Percentiles rank a stretch among this genome's conserved stretches.
These are phyloP conservation scores for Aspergillus novofumigatus DNA, from an alignment of 2,329 filamentous ascomycete species.

Conservation along the genomic window DNA sequence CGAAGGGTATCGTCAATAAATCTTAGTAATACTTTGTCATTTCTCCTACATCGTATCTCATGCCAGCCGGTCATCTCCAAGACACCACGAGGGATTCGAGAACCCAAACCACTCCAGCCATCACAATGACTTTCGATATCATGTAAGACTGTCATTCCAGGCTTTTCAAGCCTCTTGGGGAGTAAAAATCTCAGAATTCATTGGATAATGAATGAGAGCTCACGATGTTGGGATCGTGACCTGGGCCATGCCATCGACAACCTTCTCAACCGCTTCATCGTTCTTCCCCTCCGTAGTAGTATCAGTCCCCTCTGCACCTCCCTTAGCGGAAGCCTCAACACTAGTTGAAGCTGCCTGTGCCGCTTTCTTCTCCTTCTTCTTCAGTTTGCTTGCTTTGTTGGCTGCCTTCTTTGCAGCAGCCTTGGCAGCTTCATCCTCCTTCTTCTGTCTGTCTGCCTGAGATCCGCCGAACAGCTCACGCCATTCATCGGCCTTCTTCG, in stretches of 20 bases:
- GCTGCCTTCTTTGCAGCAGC: constrained; percentile 34
- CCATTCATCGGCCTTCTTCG: constrained; percentile 80
- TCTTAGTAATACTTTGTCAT: not conserved
- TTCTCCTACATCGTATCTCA: constrained; percentile 7
- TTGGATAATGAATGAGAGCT: not conserved
- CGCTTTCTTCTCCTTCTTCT: constrained; percentile 32
- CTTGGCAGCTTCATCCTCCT: constrained; percentile 54
- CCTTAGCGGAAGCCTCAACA: constrained; percentile 36
- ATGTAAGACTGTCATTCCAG: not conserved
- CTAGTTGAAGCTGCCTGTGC: constrained; percentile 23
- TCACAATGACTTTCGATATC: not conserved
- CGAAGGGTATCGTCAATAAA: not conserved
- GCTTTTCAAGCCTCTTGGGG: not conserved
- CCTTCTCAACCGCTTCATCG: constrained; percentile 37
- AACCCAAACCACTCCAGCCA: not conserved
- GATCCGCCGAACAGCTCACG: constrained; percentile 67
- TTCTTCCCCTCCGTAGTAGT: constrained; percentile 20
- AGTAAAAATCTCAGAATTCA: not conserved
- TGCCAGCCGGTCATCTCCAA: not conserved
- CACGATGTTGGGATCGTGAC: constrained; percentile 41
- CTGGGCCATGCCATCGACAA: constrained; percentile 40
- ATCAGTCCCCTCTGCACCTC: constrained; percentile 25
- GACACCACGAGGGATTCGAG: not conserved
- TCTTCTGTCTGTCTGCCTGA: constrained; percentile 63
- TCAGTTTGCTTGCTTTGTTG: constrained; percentile 28